Evolutionary conservation across 345 rosid species (phyloP), one percentile per base, ranked within the genome.

Genomic region (Nephelium lappaceum): DNA sequence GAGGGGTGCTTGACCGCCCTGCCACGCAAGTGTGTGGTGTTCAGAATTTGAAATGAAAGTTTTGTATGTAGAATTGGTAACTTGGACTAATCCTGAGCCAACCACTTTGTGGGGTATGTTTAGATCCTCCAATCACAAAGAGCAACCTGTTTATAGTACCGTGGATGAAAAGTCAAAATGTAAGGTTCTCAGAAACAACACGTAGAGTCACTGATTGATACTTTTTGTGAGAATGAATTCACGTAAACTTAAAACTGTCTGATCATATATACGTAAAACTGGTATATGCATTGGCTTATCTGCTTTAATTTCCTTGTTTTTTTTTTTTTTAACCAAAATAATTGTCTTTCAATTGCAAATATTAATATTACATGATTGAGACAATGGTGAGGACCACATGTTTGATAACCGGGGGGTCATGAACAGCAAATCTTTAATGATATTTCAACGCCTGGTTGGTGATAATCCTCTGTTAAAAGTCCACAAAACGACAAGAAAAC

Each of bases 401-500:
- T 24, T 62, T 36, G 43, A 47, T 47, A 45, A 45, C 12, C 0
- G 24, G 18, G 16, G 16, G 11, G 42, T 38, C 8, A 21, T 57
- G 67, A 53, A 53, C 16, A 41, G 38, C 78, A 76, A 67, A 51
- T 49, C 72, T 23, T 53, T 49, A 53, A n/a, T 76, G 73, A 58
- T 67, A 79, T 73, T 85, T 84, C 86, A 76, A 80, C 82, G 12
- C 42, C 72, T 73, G 86, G 83, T 77, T 25, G 78, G 79, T 80
- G 72, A 47, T 62, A 21, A 19, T 8, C 69, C 24, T 25, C 5
- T 19, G 11, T 19, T 55, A 21, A 85, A 89, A 83, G 88, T 86
- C 87, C 27, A 47, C 84, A 74, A 80, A 79, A 83, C 79, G 71
- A 86, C 81, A 78, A 77, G 78, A 18, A 27, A 57, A 19, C 6